These are phyloP conservation scores for Cenchrus americanus DNA, from an alignment of 176 grass and related monocot species.

Conservation along the genomic window DNA sequence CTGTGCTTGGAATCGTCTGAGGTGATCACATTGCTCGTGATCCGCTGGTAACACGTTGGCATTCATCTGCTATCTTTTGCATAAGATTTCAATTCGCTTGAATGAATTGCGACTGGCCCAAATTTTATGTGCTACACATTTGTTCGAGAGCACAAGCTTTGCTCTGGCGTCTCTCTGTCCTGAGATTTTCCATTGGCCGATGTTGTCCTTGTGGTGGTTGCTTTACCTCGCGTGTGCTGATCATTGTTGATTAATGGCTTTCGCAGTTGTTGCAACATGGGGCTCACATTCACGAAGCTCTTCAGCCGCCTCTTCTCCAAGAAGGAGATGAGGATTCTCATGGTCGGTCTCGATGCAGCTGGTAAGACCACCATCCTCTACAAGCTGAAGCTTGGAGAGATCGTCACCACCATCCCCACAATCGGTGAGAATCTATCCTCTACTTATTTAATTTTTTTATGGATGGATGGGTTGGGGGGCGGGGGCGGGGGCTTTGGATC, in stretches of 20 bases:
- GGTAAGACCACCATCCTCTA: constrained; percentile 88
- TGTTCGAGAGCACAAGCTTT: neutral
- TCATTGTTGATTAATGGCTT: neutral
- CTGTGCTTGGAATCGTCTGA: neutral
- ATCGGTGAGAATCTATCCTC: constrained; percentile 54
- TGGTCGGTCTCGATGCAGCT: constrained; percentile 83
- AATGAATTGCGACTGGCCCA: neutral
- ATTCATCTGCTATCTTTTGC: neutral
- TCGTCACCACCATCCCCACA: constrained; percentile 81
- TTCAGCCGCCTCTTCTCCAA: constrained; percentile 82
- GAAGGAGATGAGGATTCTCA: constrained; percentile 83
- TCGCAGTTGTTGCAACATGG: constrained; percentile 55
- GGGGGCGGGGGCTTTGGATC: neutral
- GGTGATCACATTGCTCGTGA: constrained; percentile 7
- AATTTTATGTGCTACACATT: neutral
- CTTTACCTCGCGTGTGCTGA: neutral
- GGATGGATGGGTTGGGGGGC: no score
- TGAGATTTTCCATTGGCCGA: neutral
- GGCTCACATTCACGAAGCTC: constrained; percentile 76
- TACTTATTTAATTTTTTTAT: neutral
- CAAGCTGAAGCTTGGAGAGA: constrained; percentile 89
- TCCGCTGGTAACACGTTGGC: neutral
- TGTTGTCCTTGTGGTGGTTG: neutral
- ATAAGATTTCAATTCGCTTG: neutral
- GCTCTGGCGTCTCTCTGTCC: neutral